Percentiles rank a stretch among this genome's conserved stretches.
These are phyloP conservation scores for Calonectria hongkongensis DNA, from an alignment of 2,329 filamentous ascomycete species.

Conservation along the genomic window DNA sequence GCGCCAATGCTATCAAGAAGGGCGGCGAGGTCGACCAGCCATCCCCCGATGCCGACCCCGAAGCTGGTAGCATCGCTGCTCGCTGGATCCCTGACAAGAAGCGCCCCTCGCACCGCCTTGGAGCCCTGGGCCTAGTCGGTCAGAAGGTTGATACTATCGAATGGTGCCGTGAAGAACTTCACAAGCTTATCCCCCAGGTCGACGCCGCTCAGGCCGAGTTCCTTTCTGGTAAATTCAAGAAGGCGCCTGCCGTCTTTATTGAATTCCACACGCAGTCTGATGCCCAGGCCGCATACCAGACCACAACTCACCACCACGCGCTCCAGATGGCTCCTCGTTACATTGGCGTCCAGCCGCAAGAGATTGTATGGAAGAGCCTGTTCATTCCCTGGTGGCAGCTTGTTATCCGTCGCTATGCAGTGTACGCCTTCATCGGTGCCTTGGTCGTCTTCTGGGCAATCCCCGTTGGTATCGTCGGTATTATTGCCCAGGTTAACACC, in stretches of 20 bases:
- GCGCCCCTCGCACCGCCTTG: slow-evolving; percentile 80
- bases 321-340: slow-evolving; percentile 90
- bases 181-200: slow-evolving; percentile 77
- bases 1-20: slow-evolving; percentile 60
- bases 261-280: slow-evolving; percentile 89
- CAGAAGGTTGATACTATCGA: slow-evolving; percentile 88
- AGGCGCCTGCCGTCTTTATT: slow-evolving; percentile 88
- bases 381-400: slow-evolving; percentile 82
- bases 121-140: slow-evolving; percentile 79
- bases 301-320: slow-evolving; percentile 85
- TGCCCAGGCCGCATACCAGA: slow-evolving; percentile 90
- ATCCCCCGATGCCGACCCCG: slow-evolving; percentile 74
- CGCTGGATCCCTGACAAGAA: slow-evolving; percentile 81
- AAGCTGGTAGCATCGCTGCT: slow-evolving; percentile 79
- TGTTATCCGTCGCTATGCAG: slow-evolving; percentile 79
- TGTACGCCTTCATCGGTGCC: slow-evolving; percentile 79
- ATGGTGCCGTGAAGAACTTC: slow-evolving; percentile 79
- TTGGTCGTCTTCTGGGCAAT: slow-evolving; percentile 91
- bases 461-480: slow-evolving; percentile 85
- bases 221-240: slow-evolving; percentile 77
- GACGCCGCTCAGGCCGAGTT: slow-evolving; percentile 79
- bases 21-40: slow-evolving; percentile 50
- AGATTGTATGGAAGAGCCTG: slow-evolving; percentile 92
- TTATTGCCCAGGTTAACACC: slow-evolving; percentile 88
- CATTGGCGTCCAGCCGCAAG: slow-evolving; percentile 86